Percentiles rank a stretch among this genome's conserved stretches.
phyloP scores from a whole-genome alignment of 2,329 filamentous ascomycete species.

The Aspergillus quadrilineatus region DNA sequence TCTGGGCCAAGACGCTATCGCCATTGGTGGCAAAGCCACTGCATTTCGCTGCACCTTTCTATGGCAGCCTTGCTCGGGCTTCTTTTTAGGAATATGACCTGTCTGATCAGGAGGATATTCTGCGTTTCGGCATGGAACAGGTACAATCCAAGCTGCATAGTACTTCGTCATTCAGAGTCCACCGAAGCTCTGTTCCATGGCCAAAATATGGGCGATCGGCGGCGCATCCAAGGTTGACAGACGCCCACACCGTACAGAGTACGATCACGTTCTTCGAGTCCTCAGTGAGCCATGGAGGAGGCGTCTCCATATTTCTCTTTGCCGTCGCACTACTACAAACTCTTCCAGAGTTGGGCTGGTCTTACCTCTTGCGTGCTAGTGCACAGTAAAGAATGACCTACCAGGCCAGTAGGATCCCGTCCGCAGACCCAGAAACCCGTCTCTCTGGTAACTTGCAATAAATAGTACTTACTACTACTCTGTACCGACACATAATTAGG shows the following conservation, averaged over 20 bases:
- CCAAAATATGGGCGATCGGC: constrained; percentile 7
- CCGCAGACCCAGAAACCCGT: not conserved
- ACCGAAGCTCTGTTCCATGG: not conserved
- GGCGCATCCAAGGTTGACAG: constrained; percentile 5
- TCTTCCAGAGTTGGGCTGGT: not conserved
- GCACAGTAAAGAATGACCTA: not conserved
- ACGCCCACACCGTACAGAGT: not conserved
- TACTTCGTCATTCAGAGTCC: not conserved
- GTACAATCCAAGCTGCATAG: not conserved
- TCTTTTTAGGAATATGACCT: not conserved
- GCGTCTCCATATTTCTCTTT: not conserved
- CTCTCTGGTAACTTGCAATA: constrained; percentile 8
- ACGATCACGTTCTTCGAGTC: no score
- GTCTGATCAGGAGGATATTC: not conserved
- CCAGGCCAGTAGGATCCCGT: constrained; percentile 3
- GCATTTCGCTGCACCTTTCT: constrained; percentile 9
- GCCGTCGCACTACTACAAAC: not conserved
- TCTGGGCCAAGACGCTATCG: constrained; percentile 15
- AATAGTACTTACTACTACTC: not conserved
- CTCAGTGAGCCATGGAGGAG: not conserved
- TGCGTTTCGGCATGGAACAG: not conserved
- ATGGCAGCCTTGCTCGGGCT: constrained; percentile 2
- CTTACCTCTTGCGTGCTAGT: not conserved
- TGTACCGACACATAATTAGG: not conserved
- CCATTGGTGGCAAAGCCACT: constrained; percentile 15